These are phyloP conservation scores for Aspergillus avenaceus DNA, from an alignment of 495 filamentous ascomycete species.

Conservation along the genomic window DNA sequence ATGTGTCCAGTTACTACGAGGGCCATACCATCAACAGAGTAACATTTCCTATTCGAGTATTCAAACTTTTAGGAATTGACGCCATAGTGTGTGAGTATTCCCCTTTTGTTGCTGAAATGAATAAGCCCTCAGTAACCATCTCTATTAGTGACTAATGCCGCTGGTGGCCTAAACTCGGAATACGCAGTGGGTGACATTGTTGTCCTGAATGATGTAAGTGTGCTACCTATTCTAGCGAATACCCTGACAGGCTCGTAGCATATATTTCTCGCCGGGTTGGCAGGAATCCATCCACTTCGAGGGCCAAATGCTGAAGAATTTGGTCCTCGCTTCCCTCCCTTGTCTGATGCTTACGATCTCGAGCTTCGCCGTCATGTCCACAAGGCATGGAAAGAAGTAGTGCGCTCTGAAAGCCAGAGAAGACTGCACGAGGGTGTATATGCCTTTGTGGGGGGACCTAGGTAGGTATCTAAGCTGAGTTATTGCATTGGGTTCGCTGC, in stretches of 20 bases:
- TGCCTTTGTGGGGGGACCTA: constrained; percentile 69
- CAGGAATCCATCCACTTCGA: constrained; percentile 65
- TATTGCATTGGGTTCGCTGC: not conserved
- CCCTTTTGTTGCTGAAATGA: constrained; percentile 4
- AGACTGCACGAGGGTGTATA: constrained; percentile 70
- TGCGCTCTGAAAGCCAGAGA: constrained; percentile 35
- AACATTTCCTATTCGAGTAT: constrained; percentile 67
- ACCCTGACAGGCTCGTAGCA: constrained; percentile 40
- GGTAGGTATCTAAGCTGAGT: constrained; percentile 33
- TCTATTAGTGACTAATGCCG: constrained; percentile 66
- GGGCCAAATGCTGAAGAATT: constrained; percentile 67
- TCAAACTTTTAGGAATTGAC: constrained; percentile 63
- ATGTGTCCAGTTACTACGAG: constrained; percentile 62
- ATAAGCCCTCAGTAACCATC: constrained; percentile 11
- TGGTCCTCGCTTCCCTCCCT: constrained; percentile 65
- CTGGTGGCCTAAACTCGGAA: constrained; percentile 65
- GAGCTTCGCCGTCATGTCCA: constrained; percentile 59
- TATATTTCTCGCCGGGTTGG: constrained; percentile 69
- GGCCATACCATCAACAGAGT: constrained; percentile 65
- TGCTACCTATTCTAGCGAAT: not conserved
- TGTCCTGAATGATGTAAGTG: constrained; percentile 62
- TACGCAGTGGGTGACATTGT: constrained; percentile 72
- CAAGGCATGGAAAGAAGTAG: constrained; percentile 53
- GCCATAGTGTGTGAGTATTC: constrained; percentile 55
- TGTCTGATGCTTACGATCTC: constrained; percentile 76